phyloP scores from a whole-genome alignment of 192 early-diverging fungal species.

The Backusella mclennaniae region DNA sequence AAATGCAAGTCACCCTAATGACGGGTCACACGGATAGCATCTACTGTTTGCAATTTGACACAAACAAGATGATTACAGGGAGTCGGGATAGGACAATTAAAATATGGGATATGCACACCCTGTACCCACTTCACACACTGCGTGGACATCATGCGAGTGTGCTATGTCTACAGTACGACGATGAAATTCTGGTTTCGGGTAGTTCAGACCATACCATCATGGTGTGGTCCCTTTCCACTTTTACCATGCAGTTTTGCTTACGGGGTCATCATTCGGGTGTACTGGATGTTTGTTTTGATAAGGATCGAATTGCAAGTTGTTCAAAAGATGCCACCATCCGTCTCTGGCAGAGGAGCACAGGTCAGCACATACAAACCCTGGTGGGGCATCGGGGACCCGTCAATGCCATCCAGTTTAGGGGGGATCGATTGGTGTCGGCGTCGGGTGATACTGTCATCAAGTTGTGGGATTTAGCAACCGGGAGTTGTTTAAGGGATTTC shows the following conservation, averaged over 20 bases:
- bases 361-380: constrained; percentile 63
- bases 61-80: constrained; percentile 74
- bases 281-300: constrained; percentile 85
- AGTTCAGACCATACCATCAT: constrained; percentile 86
- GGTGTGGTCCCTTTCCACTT: constrained; percentile 75
- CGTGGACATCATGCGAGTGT: constrained; percentile 71
- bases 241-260: constrained; percentile 50
- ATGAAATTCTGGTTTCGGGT: constrained; percentile 73
- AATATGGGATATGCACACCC: constrained; percentile 73
- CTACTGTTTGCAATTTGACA: constrained; percentile 91
- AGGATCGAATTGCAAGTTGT: constrained; percentile 76
- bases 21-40: constrained; percentile 79
- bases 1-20: neutral
- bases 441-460: constrained; percentile 84
- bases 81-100: constrained; percentile 79
- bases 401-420: constrained; percentile 88
- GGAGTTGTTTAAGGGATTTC: constrained; percentile 63
- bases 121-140: constrained; percentile 57
- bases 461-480: constrained; percentile 77
- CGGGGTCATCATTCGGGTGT: constrained; percentile 80
- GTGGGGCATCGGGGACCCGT: constrained; percentile 92
- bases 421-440: constrained; percentile 70
- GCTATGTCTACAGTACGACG: constrained; percentile 87
- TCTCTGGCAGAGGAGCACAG: constrained; percentile 77
- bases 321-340: constrained; percentile 94